A percentile compares a stretch with the other conserved stretches of the same genome.
Conservation (phyloP, 371 early-diverging fungal species). For the Mortierella sp. region DNA sequence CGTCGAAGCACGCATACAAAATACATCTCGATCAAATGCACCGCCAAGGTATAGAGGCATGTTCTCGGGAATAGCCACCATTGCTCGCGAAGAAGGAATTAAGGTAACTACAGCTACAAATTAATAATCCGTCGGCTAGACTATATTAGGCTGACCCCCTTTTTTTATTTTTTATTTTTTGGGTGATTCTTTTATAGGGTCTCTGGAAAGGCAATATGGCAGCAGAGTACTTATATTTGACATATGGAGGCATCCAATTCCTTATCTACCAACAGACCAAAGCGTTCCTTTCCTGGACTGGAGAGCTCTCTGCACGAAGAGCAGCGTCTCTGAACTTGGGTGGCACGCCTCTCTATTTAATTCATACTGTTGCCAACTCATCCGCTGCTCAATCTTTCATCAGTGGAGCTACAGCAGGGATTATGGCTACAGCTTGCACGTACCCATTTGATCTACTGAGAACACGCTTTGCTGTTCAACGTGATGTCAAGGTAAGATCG, state of each 20-base stretch:
- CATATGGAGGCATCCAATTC: conserved; percentile 93
- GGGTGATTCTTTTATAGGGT: conserved; percentile 62
- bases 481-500: conserved; percentile 61
- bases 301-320: conserved; percentile 8
- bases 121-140: background rate
- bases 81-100: conserved; percentile 79
- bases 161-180: background rate
- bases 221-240: conserved; percentile 90
- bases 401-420: conserved; percentile 82
- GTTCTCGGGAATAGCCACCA: conserved; percentile 67
- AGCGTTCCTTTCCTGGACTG: conserved; percentile 36
- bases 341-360: background rate
- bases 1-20: conserved; percentile 5
- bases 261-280: conserved; percentile 75
- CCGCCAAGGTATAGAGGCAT: conserved; percentile 68
- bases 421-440: conserved; percentile 82
- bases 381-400: conserved; percentile 68
- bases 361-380: conserved; percentile 10
- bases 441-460: conserved; percentile 96
- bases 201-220: conserved; percentile 96
- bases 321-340: background rate
- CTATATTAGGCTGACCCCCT: background rate
- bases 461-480: conserved; percentile 92
- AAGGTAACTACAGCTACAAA: conserved; percentile 53
- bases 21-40: conserved; percentile 10